Percentiles rank a stretch among this genome's conserved stretches.
Evolutionary conservation across 164 flowering plant species (phyloP).

Genomic region (Nelumbo lutea): DNA sequence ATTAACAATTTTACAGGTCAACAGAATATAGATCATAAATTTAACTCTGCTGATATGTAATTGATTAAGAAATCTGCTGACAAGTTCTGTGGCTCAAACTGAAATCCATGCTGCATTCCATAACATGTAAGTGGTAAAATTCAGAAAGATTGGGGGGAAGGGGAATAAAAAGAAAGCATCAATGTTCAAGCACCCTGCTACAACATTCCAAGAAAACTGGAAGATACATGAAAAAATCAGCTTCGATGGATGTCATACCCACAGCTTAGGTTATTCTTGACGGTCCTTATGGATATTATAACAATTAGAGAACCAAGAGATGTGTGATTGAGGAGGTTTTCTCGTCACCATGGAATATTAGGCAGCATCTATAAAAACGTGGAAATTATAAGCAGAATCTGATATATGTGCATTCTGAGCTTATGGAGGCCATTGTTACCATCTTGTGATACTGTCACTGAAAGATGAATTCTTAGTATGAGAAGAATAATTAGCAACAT

Average conservation of each 20-base stretch:
- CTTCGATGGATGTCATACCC: conserved; percentile 44
- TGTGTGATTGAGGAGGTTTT: conserved; percentile 81
- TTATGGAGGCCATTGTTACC: conserved; percentile 37
- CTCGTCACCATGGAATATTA: conserved; percentile 92
- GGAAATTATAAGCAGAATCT: conserved; percentile 2
- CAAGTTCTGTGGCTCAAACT: too few species aligned
- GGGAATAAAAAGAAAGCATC: too few species aligned
- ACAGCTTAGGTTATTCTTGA: conserved; percentile 79
- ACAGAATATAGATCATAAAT: neutral
- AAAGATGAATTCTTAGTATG: conserved; percentile 93
- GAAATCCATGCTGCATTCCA: too few species aligned
- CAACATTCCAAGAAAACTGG: neutral
- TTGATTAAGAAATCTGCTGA: too few species aligned
- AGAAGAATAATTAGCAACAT: conserved; percentile 95
- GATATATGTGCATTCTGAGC: neutral
- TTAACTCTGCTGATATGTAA: neutral
- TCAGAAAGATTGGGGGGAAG: too few species aligned
- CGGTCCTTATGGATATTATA: conserved; percentile 85
- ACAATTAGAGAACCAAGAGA: conserved; percentile 96
- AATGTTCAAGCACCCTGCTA: neutral
- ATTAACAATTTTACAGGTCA: conserved; percentile 22
- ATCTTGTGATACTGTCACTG: conserved; percentile 90
- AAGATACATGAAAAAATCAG: neutral
- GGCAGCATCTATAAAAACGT: conserved; percentile 56
- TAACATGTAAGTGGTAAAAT: too few species aligned